Evolutionary conservation across 2,329 filamentous ascomycete species (phyloP).

Genomic region (Botrytis elliptica): DNA sequence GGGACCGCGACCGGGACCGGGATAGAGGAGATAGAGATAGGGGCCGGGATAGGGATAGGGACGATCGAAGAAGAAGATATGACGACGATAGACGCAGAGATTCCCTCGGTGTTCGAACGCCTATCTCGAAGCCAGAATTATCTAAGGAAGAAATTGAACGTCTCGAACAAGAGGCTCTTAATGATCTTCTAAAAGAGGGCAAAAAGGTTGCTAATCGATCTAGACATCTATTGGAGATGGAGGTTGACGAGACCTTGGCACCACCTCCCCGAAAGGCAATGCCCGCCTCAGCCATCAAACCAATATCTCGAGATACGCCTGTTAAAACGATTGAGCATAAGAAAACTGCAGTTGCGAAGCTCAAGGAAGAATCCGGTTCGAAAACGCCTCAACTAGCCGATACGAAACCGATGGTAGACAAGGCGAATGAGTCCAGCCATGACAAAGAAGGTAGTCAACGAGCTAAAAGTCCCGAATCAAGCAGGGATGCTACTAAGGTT

Average conservation of each 20-base stretch:
- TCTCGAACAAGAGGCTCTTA: slow-evolving; percentile 39
- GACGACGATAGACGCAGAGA: slow-evolving; percentile 30
- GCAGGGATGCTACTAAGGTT: background rate
- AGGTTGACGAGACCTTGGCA: slow-evolving; percentile 38
- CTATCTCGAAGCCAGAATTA: slow-evolving; percentile 31
- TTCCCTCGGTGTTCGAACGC: slow-evolving; percentile 23
- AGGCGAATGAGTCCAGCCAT: slow-evolving; percentile 22
- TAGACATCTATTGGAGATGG: slow-evolving; percentile 38
- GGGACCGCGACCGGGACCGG: slow-evolving; percentile 35
- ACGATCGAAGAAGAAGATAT: slow-evolving; percentile 33
- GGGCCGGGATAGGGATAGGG: slow-evolving; percentile 31
- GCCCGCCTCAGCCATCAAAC: slow-evolving; percentile 39
- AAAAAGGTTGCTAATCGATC: slow-evolving; percentile 36
- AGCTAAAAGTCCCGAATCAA: slow-evolving; percentile 11
- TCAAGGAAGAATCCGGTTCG: slow-evolving; percentile 29
- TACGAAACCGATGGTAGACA: slow-evolving; percentile 18
- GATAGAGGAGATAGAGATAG: slow-evolving; percentile 26
- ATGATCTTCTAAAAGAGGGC: slow-evolving; percentile 39
- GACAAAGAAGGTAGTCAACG: slow-evolving; percentile 24
- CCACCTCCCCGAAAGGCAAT: slow-evolving; percentile 39
- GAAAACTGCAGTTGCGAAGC: slow-evolving; percentile 26
- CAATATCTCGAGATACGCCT: slow-evolving; percentile 36
- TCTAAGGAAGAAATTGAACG: slow-evolving; percentile 39
- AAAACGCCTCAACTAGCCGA: slow-evolving; percentile 27
- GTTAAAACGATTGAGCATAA: slow-evolving; percentile 34